These are phyloP conservation scores for Zizania latifolia DNA, from an alignment of 176 grass and related monocot species.

Conservation along the genomic window DNA sequence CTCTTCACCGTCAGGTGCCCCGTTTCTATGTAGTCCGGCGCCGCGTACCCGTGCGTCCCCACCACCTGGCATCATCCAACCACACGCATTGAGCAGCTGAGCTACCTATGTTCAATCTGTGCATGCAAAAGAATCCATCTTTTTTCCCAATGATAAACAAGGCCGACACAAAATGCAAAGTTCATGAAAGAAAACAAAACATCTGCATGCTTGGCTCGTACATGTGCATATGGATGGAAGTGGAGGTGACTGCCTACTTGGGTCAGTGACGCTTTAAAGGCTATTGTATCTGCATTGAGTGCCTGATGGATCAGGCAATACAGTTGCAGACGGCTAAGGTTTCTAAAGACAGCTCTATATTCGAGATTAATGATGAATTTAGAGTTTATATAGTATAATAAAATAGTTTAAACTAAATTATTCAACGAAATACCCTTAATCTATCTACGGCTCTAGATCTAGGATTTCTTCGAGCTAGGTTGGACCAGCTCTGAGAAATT, in stretches of 20 bases:
- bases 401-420: too few relatives aligned
- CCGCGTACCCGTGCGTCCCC: slow-evolving; percentile 89
- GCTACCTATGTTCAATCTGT: neutral
- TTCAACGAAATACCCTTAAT: too few relatives aligned
- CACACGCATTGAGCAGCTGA: neutral
- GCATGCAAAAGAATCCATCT: neutral
- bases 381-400: too few relatives aligned
- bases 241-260: too few relatives aligned
- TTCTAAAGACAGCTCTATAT: too few relatives aligned
- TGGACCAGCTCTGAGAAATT: too few relatives aligned
- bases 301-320: neutral
- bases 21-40: slow-evolving; percentile 83
- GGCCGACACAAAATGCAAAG: neutral
- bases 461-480: too few relatives aligned
- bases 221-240: too few relatives aligned
- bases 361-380: too few relatives aligned
- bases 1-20: slow-evolving; percentile 83
- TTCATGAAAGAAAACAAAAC: neutral
- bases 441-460: too few relatives aligned
- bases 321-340: neutral
- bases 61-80: slow-evolving; percentile 53
- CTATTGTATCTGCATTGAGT: too few relatives aligned
- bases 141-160: neutral
- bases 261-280: too few relatives aligned
- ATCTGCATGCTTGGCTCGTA: neutral